Percentiles rank a stretch among this genome's conserved stretches.
phyloP scores from a whole-genome alignment of 768 basidiomycete species.

The Suillus placidus region DNA sequence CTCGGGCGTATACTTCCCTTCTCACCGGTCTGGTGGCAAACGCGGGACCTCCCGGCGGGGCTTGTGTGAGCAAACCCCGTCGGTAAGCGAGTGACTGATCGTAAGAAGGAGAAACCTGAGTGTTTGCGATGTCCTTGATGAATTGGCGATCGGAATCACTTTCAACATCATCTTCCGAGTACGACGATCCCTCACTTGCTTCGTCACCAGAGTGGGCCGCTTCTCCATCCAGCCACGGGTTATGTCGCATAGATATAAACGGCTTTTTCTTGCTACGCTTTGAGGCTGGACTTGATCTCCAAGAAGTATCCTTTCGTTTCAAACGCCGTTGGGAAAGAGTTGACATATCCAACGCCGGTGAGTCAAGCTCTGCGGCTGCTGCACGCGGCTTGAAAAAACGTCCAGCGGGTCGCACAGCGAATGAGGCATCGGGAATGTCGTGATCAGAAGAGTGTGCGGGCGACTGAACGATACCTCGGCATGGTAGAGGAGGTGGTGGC shows the following conservation, averaged over 20 bases:
- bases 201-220: slow-evolving; percentile 85
- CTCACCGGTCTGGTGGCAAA: slow-evolving; percentile 59
- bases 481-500: slow-evolving; percentile 40
- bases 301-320: slow-evolving; percentile 31
- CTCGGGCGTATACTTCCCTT: slow-evolving; percentile 42
- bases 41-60: slow-evolving; percentile 47
- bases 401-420: slow-evolving; percentile 47
- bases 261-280: slow-evolving; percentile 22
- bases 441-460: slow-evolving; percentile 23
- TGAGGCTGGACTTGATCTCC: slow-evolving; percentile 22
- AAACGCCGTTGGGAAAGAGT: slow-evolving; percentile 34
- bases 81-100: slow-evolving; percentile 73
- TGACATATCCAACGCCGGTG: slow-evolving; percentile 34
- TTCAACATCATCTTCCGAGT: slow-evolving; percentile 54
- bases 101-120: slow-evolving; percentile 72
- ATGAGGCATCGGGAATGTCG: slow-evolving; percentile 43
- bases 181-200: slow-evolving; percentile 62
- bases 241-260: slow-evolving; percentile 38
- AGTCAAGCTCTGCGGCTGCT: slow-evolving; percentile 25
- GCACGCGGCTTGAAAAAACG: slow-evolving; percentile 30
- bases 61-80: slow-evolving; percentile 74
- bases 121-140: slow-evolving; percentile 61
- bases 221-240: slow-evolving; percentile 64
- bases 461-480: slow-evolving; percentile 25
- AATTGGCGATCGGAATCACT: slow-evolving; percentile 72